phyloP scores from a whole-genome alignment of 305 asterid species.

The Ruellia speciosa region DNA sequence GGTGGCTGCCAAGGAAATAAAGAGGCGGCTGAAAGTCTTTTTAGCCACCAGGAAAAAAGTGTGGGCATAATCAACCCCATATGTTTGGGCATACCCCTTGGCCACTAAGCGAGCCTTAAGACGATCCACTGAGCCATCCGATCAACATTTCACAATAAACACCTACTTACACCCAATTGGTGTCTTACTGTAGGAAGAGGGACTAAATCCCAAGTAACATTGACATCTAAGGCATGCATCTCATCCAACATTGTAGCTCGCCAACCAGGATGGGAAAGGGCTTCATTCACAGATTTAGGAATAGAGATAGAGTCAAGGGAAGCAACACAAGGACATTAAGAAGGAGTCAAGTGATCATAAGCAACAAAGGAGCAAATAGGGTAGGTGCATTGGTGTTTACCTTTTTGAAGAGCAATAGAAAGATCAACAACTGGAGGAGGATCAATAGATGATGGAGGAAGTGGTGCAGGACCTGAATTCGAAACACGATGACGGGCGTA shows the following conservation, averaged over 20 bases:
- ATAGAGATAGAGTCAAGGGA: background rate
- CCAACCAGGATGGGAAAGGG: background rate
- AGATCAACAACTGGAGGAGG: background rate
- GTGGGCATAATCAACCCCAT: background rate
- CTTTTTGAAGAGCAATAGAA: background rate
- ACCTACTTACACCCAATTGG: background rate
- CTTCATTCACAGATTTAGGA: background rate
- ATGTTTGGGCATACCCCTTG: background rate
- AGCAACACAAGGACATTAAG: background rate
- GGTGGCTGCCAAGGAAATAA: background rate
- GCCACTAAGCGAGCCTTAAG: background rate
- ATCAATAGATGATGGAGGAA: too few species aligned
- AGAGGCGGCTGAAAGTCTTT: background rate
- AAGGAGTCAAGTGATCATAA: background rate
- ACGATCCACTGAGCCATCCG: background rate
- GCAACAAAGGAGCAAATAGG: background rate
- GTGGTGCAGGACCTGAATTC: too few species aligned
- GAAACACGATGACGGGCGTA: background rate
- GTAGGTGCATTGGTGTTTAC: background rate
- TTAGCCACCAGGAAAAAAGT: background rate
- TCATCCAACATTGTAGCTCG: background rate
- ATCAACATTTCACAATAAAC: background rate
- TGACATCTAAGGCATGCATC: background rate
- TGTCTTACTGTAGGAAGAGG: background rate
- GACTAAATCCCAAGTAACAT: slow-evolving; percentile 1